Evolutionary conservation across 1,284 basidiomycete species (phyloP).

Genomic region (Sanghuangporus weigelae): DNA sequence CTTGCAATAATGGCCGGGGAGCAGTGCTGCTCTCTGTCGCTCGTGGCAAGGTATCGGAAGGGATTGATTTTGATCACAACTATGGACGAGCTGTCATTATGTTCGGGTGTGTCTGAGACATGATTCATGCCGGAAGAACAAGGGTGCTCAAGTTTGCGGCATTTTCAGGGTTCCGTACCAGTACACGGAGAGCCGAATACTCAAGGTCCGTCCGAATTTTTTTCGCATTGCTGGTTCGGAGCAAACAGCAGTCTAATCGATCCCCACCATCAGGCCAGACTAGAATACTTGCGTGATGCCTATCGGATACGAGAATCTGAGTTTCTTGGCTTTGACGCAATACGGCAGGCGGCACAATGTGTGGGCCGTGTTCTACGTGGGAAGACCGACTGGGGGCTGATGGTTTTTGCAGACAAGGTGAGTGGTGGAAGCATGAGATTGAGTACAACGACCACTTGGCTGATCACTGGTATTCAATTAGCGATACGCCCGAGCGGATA

Average conservation of each 20-base stretch:
- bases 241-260: neutral
- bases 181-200: conserved; percentile 96
- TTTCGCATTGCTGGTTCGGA: neutral
- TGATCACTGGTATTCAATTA: conserved; percentile 31
- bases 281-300: conserved; percentile 98
- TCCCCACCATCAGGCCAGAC: conserved; percentile 50
- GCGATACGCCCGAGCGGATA: conserved; percentile 96
- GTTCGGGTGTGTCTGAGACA: conserved; percentile 78
- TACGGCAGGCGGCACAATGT: conserved; percentile 99
- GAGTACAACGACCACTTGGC: neutral
- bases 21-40: conserved; percentile 97
- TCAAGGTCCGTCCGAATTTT: conserved; percentile 50
- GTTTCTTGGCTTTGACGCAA: conserved; percentile 98
- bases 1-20: conserved; percentile 97
- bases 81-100: conserved; percentile 99
- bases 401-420: conserved; percentile 99
- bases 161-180: conserved; percentile 85
- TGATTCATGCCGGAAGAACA: neutral
- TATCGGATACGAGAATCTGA: conserved; percentile 98
- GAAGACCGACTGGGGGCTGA: conserved; percentile 99
- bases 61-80: conserved; percentile 99
- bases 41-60: conserved; percentile 98
- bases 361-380: conserved; percentile 96
- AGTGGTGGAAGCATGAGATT: conserved; percentile 19
- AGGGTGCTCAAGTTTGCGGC: neutral